Conservation (phyloP, 805 yeast species). For the Candida arabinofermentans region DNA sequence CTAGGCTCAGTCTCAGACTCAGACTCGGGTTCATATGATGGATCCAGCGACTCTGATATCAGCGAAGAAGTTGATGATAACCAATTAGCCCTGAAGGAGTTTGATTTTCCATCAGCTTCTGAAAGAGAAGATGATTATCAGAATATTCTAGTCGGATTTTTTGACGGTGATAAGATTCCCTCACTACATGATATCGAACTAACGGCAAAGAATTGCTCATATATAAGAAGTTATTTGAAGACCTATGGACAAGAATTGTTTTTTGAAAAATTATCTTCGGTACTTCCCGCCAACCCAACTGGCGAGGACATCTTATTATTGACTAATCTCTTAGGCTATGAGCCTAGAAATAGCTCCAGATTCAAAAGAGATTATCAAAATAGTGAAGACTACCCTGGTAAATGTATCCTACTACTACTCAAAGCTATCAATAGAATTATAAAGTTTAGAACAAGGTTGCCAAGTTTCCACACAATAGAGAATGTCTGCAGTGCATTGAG, state of each 20-base stretch:
- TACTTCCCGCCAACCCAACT: conserved; percentile 57
- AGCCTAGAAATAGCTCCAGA: conserved; percentile 19
- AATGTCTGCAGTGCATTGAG: conserved; percentile 51
- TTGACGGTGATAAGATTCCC: conserved; percentile 16
- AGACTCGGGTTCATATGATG: conserved; percentile 1
- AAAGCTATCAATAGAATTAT: conserved; percentile 63
- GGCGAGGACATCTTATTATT: conserved; percentile 53
- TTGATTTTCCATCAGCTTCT: conserved; percentile 1
- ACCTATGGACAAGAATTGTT: conserved; percentile 57
- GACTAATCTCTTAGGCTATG: conserved; percentile 60
- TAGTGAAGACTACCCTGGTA: conserved; percentile 14
- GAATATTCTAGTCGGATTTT: conserved; percentile 4
- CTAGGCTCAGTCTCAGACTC: not conserved
- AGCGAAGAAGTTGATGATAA: conserved; percentile 1
- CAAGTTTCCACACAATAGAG: conserved; percentile 52
- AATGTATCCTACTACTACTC: conserved; percentile 48
- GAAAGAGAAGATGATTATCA: conserved; percentile 5
- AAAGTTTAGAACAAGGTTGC: conserved; percentile 50
- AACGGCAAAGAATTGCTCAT: conserved; percentile 41
- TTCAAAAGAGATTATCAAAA: conserved; percentile 7
- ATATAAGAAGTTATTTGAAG: conserved; percentile 52
- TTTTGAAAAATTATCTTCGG: conserved; percentile 41
- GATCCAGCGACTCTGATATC: conserved; percentile 1
- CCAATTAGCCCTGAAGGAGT: conserved; percentile 10
- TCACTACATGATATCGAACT: conserved; percentile 19